phyloP scores from a whole-genome alignment of 257 asterid species.

The Forsythia viridissima region DNA sequence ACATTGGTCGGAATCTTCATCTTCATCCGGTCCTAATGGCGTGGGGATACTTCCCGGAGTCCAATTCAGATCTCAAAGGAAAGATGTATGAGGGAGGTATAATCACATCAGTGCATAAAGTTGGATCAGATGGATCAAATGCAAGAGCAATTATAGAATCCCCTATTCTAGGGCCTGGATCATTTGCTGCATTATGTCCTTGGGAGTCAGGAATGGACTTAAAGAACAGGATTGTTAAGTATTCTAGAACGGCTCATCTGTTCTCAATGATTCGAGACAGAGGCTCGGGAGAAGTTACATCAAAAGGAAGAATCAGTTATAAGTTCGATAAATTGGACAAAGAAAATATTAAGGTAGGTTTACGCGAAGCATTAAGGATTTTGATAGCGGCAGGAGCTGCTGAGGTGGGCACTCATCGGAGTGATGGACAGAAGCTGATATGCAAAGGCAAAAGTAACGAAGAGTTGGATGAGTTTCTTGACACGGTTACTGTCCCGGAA shows the following conservation, averaged over 20 bases:
- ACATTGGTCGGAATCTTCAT: constrained; percentile 77
- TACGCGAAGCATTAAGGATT: constrained; percentile 53
- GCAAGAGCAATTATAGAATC: constrained; percentile 57
- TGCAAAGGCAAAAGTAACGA: constrained; percentile 44
- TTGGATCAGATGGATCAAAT: constrained; percentile 34
- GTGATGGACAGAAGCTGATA: constrained; percentile 61
- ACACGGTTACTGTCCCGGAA: constrained; percentile 44
- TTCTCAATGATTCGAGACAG: constrained; percentile 64
- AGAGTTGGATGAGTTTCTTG: constrained; percentile 61
- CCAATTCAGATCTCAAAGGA: constrained; percentile 40
- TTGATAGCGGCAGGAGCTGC: constrained; percentile 77
- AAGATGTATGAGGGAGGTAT: constrained; percentile 75
- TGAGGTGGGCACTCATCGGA: constrained; percentile 83
- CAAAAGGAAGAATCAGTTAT: constrained; percentile 53
- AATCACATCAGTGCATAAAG: constrained; percentile 69
- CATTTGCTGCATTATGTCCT: constrained; percentile 57
- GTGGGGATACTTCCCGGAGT: constrained; percentile 86
- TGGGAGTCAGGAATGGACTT: constrained; percentile 62
- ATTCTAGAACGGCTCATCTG: constrained; percentile 63
- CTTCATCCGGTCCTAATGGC: constrained; percentile 90
- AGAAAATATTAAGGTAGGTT: constrained; percentile 55
- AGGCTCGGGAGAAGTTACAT: constrained; percentile 52
- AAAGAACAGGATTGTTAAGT: constrained; percentile 46
- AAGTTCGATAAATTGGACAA: constrained; percentile 35
- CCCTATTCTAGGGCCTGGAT: constrained; percentile 62